These are phyloP conservation scores for Cladophialophora yegresii DNA, from an alignment of 2,329 filamentous ascomycete species.

Conservation along the genomic window DNA sequence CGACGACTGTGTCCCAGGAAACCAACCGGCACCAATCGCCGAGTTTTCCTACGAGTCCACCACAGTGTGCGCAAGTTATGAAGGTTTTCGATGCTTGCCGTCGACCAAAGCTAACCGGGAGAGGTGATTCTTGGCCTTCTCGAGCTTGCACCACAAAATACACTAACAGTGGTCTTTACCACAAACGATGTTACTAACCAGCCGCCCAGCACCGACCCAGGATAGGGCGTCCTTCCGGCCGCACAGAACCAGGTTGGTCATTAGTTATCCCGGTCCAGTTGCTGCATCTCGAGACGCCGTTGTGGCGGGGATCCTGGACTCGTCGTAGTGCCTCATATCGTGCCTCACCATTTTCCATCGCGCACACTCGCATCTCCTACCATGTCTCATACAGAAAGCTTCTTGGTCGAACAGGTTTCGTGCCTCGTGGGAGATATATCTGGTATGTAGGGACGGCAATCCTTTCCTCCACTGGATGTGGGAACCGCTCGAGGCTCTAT, in stretches of 20 bases:
- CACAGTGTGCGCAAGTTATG: neutral
- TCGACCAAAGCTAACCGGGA: neutral
- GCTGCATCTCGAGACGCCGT: neutral
- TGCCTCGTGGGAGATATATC: neutral
- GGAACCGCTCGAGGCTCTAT: neutral
- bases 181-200: conserved; percentile 1
- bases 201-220: neutral
- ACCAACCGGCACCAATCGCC: neutral
- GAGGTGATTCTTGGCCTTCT: neutral
- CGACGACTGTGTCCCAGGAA: neutral
- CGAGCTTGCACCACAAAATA: neutral
- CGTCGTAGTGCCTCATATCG: conserved; percentile 1
- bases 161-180: neutral
- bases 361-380: neutral
- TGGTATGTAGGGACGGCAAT: neutral
- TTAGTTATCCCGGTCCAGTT: neutral
- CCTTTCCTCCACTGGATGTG: neutral
- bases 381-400: neutral
- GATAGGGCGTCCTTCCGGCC: neutral
- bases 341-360: neutral
- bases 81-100: neutral
- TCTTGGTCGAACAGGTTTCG: conserved; percentile 1
- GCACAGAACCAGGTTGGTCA: neutral
- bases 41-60: too few relatives aligned
- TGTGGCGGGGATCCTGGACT: neutral